Conservation (phyloP, 768 basidiomycete species). For the Porphyrellus cyaneotinctus region DNA sequence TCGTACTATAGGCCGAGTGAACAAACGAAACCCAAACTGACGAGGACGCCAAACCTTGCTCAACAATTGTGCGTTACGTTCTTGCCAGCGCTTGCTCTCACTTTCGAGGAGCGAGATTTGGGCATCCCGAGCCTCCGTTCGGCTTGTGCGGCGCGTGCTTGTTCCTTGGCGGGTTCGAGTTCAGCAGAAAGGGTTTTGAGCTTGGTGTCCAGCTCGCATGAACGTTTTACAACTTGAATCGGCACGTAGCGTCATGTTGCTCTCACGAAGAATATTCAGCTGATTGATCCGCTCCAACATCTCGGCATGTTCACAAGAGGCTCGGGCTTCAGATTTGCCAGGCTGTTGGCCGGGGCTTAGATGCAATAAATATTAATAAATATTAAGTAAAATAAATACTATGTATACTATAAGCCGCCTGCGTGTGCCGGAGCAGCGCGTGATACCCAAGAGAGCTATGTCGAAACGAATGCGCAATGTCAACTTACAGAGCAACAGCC, state of each 20-base stretch:
- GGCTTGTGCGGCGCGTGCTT: constrained; percentile 60
- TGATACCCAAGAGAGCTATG: no score
- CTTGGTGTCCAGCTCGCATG: constrained; percentile 61
- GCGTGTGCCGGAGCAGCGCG: no score
- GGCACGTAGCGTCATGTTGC: constrained; percentile 78
- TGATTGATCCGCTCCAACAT: constrained; percentile 85
- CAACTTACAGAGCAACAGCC: no score
- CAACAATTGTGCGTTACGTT: constrained; percentile 74
- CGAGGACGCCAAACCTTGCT: constrained; percentile 55
- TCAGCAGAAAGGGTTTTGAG: constrained; percentile 55
- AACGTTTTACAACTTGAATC: constrained; percentile 70
- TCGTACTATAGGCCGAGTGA: constrained; percentile 55
- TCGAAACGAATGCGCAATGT: no score
- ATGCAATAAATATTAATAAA: no score
- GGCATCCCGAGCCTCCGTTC: constrained; percentile 63
- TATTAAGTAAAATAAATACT: no score
- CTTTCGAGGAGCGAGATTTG: constrained; percentile 70
- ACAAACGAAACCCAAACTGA: background rate
- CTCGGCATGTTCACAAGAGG: constrained; percentile 83
- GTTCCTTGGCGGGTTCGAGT: constrained; percentile 71
- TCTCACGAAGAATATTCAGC: constrained; percentile 80
- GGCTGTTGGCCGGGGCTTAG: no score
- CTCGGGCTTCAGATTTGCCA: no score
- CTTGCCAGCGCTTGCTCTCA: constrained; percentile 80
- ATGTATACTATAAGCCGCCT: no score